A percentile compares a stretch with the other conserved stretches of the same genome.
phyloP scores from a whole-genome alignment of 371 early-diverging fungal species.

The Syncephalastrum contaminatum region DNA sequence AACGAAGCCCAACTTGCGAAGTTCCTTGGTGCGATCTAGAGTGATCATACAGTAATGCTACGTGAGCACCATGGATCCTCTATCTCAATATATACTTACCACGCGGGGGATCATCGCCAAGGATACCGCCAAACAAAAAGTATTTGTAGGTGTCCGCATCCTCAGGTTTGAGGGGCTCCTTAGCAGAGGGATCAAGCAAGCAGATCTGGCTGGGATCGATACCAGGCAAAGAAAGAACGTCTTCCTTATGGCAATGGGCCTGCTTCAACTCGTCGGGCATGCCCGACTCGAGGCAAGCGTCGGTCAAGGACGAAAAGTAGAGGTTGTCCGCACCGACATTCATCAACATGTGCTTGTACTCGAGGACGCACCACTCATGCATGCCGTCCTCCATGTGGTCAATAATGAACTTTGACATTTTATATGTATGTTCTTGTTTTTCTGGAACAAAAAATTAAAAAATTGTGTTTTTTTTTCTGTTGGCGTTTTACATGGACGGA shows the following conservation, averaged over 20 bases:
- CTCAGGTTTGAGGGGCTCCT: conserved; percentile 58
- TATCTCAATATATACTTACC: conserved; percentile 34
- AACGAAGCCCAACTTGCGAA: conserved; percentile 74
- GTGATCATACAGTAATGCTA: not conserved
- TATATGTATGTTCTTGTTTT: too few relatives aligned
- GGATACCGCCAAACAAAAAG: conserved; percentile 82
- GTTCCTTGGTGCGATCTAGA: conserved; percentile 72
- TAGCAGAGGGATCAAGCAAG: conserved; percentile 71
- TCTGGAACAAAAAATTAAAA: too few relatives aligned
- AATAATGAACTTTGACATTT: conserved; percentile 54
- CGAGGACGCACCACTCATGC: conserved; percentile 73
- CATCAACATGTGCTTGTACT: conserved; percentile 75
- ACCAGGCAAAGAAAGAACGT: conserved; percentile 58
- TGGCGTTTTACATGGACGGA: too few relatives aligned
- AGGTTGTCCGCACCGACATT: conserved; percentile 58
- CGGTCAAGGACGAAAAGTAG: conserved; percentile 59
- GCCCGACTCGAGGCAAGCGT: conserved; percentile 42
- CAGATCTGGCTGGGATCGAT: conserved; percentile 63
- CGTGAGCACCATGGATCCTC: not conserved
- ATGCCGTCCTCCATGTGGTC: conserved; percentile 81
- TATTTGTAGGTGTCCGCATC: conserved; percentile 71
- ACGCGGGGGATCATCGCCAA: conserved; percentile 70
- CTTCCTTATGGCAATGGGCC: conserved; percentile 58
- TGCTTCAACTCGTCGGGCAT: conserved; percentile 55
- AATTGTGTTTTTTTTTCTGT: too few relatives aligned